A percentile compares a stretch with the other conserved stretches of the same genome.
Conservation (phyloP, 2,329 filamentous ascomycete genomes). For the Alternaria novae-zelandiae region DNA sequence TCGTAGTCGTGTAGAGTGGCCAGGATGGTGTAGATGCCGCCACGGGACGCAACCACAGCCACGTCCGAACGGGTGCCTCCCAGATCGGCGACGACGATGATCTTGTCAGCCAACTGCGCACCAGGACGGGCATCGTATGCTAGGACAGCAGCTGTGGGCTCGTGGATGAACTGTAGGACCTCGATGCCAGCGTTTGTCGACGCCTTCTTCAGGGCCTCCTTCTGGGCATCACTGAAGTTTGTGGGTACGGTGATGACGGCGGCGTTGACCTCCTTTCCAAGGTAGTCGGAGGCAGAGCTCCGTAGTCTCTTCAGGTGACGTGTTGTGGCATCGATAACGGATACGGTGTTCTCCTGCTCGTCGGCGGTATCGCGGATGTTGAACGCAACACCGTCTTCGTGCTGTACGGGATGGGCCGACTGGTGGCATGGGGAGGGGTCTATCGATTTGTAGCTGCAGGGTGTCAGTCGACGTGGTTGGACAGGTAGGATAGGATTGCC, state of each 20-base stretch:
- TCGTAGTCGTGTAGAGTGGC: slow-evolving; percentile 96
- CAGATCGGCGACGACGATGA: slow-evolving; percentile 87
- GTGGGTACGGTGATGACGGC: slow-evolving; percentile 94
- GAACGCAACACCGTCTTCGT: slow-evolving; percentile 76
- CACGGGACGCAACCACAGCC: slow-evolving; percentile 85
- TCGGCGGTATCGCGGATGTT: slow-evolving; percentile 75
- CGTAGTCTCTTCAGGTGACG: slow-evolving; percentile 84
- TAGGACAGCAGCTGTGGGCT: slow-evolving; percentile 86
- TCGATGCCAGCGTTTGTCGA: slow-evolving; percentile 83
- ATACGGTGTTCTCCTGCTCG: slow-evolving; percentile 67
- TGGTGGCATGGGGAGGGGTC: slow-evolving; percentile 94
- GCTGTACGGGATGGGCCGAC: slow-evolving; percentile 85
- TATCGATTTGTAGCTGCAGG: slow-evolving; percentile 83
- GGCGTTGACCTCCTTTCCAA: slow-evolving; percentile 92
- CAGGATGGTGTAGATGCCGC: slow-evolving; percentile 94
- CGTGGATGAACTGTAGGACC: slow-evolving; percentile 89
- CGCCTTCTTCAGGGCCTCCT: slow-evolving; percentile 76
- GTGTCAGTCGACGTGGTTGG: slow-evolving; percentile 22
- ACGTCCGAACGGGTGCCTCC: slow-evolving; percentile 93
- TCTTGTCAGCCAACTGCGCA: slow-evolving; percentile 79
- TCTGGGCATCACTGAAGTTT: slow-evolving; percentile 88
- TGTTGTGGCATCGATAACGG: slow-evolving; percentile 80
- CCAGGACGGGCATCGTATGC: slow-evolving; percentile 90
- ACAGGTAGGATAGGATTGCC: slow-evolving; percentile 29
- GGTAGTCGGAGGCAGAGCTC: slow-evolving; percentile 84